Evolutionary conservation across 228 moss, liverwort and hornwort genomes (phyloP).

Genomic region (Sphagnum fallax): DNA sequence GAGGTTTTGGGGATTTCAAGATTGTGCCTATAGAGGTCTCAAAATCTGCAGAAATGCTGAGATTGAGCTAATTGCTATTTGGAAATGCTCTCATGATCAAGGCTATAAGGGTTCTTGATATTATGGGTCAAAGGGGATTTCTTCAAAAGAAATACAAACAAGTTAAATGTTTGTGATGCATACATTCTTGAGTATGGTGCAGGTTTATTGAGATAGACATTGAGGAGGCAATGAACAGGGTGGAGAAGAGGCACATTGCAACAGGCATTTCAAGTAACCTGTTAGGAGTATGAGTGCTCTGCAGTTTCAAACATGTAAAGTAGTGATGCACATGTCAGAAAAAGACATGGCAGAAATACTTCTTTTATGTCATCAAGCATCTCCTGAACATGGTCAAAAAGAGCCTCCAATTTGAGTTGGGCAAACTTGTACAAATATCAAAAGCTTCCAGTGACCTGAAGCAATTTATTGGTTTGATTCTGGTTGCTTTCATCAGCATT

Average conservation of each 20-base stretch:
- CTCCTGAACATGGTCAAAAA: too few relatives aligned
- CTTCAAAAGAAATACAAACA: too few relatives aligned
- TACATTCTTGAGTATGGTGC: neutral
- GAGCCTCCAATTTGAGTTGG: too few relatives aligned
- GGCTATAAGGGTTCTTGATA: neutral
- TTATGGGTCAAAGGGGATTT: neutral
- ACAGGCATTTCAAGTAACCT: conserved; percentile 39
- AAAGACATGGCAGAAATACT: too few relatives aligned
- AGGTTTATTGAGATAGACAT: conserved; percentile 90
- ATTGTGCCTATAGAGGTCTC: neutral
- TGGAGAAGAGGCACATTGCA: conserved; percentile 70
- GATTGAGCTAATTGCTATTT: neutral
- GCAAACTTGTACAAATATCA: too few relatives aligned
- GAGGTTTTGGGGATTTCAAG: neutral
- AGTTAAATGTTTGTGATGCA: too few relatives aligned
- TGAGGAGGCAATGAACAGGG: conserved; percentile 89
- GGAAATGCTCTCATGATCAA: neutral
- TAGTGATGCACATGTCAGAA: too few relatives aligned
- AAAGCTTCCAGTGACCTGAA: neutral
- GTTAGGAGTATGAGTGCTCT: too few relatives aligned
- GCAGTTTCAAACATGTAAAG: too few relatives aligned
- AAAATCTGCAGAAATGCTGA: too few relatives aligned
- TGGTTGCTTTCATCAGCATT: neutral
- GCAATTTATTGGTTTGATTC: neutral
- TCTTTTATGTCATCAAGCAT: too few relatives aligned